Percentiles rank a stretch among this genome's conserved stretches.
Conservation (phyloP, 495 filamentous ascomycete species). For the Chaetomidium leptoderma region DNA sequence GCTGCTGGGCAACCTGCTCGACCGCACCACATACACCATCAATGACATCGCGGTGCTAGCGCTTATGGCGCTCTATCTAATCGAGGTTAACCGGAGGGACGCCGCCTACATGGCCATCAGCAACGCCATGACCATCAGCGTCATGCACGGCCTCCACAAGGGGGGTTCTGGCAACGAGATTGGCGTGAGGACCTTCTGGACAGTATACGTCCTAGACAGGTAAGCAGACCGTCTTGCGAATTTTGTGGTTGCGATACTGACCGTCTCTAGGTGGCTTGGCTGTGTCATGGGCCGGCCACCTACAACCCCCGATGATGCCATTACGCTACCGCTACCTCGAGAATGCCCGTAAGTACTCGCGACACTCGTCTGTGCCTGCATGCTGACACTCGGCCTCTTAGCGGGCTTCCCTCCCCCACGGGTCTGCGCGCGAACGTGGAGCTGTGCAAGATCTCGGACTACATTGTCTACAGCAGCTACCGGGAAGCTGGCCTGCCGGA, state of each 20-base stretch:
- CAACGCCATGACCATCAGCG: constrained; percentile 34
- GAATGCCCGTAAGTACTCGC: constrained; percentile 28
- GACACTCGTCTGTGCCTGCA: neutral
- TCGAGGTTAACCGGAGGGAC: constrained; percentile 41
- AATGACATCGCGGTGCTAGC: constrained; percentile 33
- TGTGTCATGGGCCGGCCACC: constrained; percentile 43
- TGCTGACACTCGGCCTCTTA: constrained; percentile 14
- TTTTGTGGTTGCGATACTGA: too few relatives aligned
- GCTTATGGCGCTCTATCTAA: constrained; percentile 38
- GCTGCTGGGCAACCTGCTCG: constrained; percentile 37
- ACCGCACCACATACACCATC: constrained; percentile 28
- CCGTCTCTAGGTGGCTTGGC: constrained; percentile 35
- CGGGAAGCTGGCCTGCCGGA: constrained; percentile 18
- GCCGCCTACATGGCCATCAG: constrained; percentile 36
- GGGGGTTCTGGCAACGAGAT: constrained; percentile 28
- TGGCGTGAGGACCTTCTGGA: constrained; percentile 42
- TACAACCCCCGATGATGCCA: constrained; percentile 33
- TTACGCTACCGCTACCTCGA: constrained; percentile 33
- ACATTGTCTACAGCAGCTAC: constrained; percentile 38
- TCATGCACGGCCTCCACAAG: constrained; percentile 37
- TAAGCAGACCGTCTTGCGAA: too few relatives aligned
- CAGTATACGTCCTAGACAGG: constrained; percentile 41
- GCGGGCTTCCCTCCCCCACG: constrained; percentile 30
- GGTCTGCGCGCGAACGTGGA: constrained; percentile 39
- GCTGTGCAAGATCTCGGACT: constrained; percentile 36